Base-by-base conservation (phyloP, 176 grass and related monocot genomes). In the Zoysia pacifica region DNA sequence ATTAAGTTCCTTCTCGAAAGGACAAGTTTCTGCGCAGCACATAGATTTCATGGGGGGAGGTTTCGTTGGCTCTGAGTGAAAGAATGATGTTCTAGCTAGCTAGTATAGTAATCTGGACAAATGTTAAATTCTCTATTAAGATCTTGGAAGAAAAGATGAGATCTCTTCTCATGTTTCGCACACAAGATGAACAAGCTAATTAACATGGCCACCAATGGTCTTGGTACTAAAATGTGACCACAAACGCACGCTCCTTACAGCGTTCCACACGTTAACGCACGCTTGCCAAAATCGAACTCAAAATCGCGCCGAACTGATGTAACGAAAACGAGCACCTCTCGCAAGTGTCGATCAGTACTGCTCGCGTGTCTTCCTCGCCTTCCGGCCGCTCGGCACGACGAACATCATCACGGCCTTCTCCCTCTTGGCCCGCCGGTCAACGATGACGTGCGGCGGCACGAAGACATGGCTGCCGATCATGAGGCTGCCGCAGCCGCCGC, bases 371-470 rank as follows among this genome's bases (percentile, higher is more conserved):
- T 58, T 49, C 65, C 40, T 84, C 45, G 48, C 5, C 70, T 4
- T 88, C 47, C 48, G 28, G 28, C 28, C 28, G 53, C 51, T 88
- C 4, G 76, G 82, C 48, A 76, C 77, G 16, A 59, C 6, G 18
- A 71, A 72, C 77, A 85, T 76, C 77, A 66, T 43, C 82, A 76
- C 49, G 40, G 77, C 49, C 72, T 37, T 52, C 5, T 85, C 72
- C 60, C 77, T 66, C 56, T 77, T 85, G 49, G 59, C 78, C 35
- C 82, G 81, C 82, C 65, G 72, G 16, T 81, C 77, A 42, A 85
- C 43, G 78, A 85, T 72, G 14, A 77, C 87, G 36, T 88, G 76
- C 55, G 81, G 81, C 55, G 76, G 86, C 70, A 88, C 42, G 70
- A 88, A 75, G 6, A 70, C 76, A 0, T 88, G 76, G 81, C 81